Evolutionary conservation across 805 yeast species (phyloP), one percentile per base, ranked within the genome.

Genomic region (Monosporozyma unispora): DNA sequence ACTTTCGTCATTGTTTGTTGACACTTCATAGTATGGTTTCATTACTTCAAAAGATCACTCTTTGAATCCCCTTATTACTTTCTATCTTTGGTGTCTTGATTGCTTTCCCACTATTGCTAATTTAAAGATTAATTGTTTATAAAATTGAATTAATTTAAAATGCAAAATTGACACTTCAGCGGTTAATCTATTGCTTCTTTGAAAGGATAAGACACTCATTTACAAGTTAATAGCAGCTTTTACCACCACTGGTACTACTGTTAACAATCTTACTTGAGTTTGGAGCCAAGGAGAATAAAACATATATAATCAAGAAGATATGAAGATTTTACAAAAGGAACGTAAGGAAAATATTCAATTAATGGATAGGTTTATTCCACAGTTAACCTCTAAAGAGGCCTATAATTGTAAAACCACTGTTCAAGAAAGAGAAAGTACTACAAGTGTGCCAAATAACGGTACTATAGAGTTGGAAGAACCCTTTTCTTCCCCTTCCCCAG

Each of bases 1-100:
- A 35, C 88, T 83, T 59, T 81, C 85, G 68, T 90, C 96, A 67
- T 88, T 96, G 67, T 91, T 91, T 73, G 88, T 90, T 23, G 80
- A 70, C 9, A 84, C 80, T 52, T 79, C 75, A 19, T 82, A 70
- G 37, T 82, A 71, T 47, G 16, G 22, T 63, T 63, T 21, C 43
- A 38, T 35, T 14, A n/a, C n/a, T n/a, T n/a, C n/a, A n/a, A n/a
- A n/a, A n/a, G n/a, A n/a, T n/a, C n/a, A n/a, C n/a, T n/a, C n/a
- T n/a, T n/a, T n/a, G n/a, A n/a, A n/a, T n/a, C n/a, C n/a, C n/a
- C n/a, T n/a, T n/a, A n/a, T n/a, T n/a, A n/a, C n/a, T 25, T 7
- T 27, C 11, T 29, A 29, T 29, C 33, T 29, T 8, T 29, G 12
- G 4, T 31, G 16, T 28, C n/a, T 12, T 3, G 12, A 31, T 31